Evolutionary conservation across 495 filamentous ascomycete species (phyloP).

Genomic region (Coniosporium apollinis): DNA sequence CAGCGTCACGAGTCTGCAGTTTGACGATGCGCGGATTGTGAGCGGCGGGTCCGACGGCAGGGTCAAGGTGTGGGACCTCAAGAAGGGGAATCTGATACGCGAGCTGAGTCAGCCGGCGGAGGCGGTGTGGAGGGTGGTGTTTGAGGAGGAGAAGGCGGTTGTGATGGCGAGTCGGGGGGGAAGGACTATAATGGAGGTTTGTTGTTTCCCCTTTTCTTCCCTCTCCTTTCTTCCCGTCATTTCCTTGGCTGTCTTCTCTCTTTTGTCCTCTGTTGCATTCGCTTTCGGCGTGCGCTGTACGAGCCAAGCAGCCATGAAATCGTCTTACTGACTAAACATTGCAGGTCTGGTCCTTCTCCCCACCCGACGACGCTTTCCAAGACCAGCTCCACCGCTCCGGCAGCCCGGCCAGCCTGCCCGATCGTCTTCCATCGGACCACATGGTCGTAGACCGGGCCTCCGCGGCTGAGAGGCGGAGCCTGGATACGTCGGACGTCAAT

Average conservation of each 20-base stretch:
- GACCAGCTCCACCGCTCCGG: not conserved
- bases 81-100: slow-evolving; percentile 74
- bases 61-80: slow-evolving; percentile 93
- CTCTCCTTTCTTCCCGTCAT: not conserved
- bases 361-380: slow-evolving; percentile 38
- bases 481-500: no score
- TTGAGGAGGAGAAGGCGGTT: slow-evolving; percentile 95
- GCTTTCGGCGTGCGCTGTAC: no score
- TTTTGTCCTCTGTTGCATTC: no score
- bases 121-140: slow-evolving; percentile 92
- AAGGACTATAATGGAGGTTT: slow-evolving; percentile 93
- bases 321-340: slow-evolving; percentile 9
- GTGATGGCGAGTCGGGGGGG: slow-evolving; percentile 74
- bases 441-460: no score
- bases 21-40: slow-evolving; percentile 85
- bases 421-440: no score
- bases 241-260: slow-evolving; percentile 1
- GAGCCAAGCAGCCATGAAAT: no score
- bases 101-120: slow-evolving; percentile 82
- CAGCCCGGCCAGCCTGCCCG: slow-evolving; percentile 4
- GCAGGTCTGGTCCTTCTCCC: slow-evolving; percentile 84
- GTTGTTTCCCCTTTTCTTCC: slow-evolving; percentile 7
- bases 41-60: slow-evolving; percentile 90
- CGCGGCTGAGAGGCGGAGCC: no score
- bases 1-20: slow-evolving; percentile 91